Evolutionary conservation across 192 early-diverging fungal species (phyloP), one percentile per base, ranked within the genome.

Genomic region (Podila verticillata): DNA sequence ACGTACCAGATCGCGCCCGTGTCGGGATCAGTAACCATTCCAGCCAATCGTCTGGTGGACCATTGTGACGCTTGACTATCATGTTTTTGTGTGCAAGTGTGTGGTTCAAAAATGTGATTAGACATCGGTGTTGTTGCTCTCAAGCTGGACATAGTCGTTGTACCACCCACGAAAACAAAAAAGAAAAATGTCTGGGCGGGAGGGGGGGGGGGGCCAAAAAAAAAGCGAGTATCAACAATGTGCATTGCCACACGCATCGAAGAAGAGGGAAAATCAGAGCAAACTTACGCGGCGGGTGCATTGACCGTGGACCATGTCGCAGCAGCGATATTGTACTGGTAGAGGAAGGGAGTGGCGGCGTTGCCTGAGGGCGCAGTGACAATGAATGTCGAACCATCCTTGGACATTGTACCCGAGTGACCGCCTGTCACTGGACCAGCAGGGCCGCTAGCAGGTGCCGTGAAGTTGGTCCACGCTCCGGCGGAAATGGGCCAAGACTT

Each of bases 221-320:
- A 54, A 2, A 8, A 54, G 24, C 10, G 20, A 24, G 20, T 24
- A 9, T 24, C 20, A 54, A 26, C 17, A 35, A 3, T 32, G 17
- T 34, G 60, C 31, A 31, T 30, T 28, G 30, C 57, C 30, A 30
- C 24, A 63, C 32, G 39, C 29, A 31, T 26, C 29, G 44, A 44
- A 32, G 2, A 57, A 54, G 31, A 5, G 29, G 24, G 5, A 44
- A 59, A 8, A 62, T 7, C 35, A 31, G 19, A 24, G 7, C 28
- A 15, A 20, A 74, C 74, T 75, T 75, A 75, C 74, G 66, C 66
- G 48, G 74, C 32, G 54, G 74, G 74, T 7, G 74, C 61, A 49
- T 48, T 48, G 22, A 64, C n/a, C 1, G 59, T 56, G 17, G 74
- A 69, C 74, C 74, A 75, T 7, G 62, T 39, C 32, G 32, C 54